These are phyloP conservation scores for Saccharomyces jurei DNA, from an alignment of 805 yeast genomes.

Conservation along the genomic window DNA sequence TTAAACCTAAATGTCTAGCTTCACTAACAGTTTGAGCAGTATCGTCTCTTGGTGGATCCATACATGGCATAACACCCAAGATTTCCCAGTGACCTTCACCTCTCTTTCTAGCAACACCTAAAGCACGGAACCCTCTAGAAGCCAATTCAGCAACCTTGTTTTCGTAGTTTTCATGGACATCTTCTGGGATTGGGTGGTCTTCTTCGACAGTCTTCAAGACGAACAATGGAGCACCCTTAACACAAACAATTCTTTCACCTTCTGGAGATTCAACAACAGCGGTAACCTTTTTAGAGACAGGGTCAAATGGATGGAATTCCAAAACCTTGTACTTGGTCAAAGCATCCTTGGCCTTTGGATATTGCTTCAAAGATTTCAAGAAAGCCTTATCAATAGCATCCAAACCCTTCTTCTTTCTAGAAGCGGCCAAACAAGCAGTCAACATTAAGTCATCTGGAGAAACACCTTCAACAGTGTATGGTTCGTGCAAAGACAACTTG, in stretches of 20 bases:
- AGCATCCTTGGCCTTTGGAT: constrained; percentile 90
- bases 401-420: constrained; percentile 96
- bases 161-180: constrained; percentile 86
- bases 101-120: constrained; percentile 98
- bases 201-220: constrained; percentile 94
- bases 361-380: constrained; percentile 77
- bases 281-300: constrained; percentile 93
- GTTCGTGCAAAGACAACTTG: constrained; percentile 91
- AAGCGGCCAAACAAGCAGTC: constrained; percentile 96
- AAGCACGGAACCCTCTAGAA: constrained; percentile 95
- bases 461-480: constrained; percentile 96
- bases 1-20: constrained; percentile 84
- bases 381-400: constrained; percentile 97
- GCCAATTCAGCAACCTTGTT: constrained; percentile 97
- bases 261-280: constrained; percentile 93
- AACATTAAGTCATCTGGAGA: constrained; percentile 93
- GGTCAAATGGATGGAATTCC: constrained; percentile 96
- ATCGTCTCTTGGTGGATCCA: constrained; percentile 98
- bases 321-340: constrained; percentile 87
- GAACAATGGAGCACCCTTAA: constrained; percentile 97
- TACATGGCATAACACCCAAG: constrained; percentile 95
- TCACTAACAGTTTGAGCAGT: constrained; percentile 90
- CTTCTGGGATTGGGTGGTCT: constrained; percentile 93
- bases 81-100: constrained; percentile 98
- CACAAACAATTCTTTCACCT: constrained; percentile 91